Evolutionary conservation across 805 yeast genomes (phyloP), one percentile per base, ranked within the genome.

Genomic region (Zygotorulaspora sp.): DNA sequence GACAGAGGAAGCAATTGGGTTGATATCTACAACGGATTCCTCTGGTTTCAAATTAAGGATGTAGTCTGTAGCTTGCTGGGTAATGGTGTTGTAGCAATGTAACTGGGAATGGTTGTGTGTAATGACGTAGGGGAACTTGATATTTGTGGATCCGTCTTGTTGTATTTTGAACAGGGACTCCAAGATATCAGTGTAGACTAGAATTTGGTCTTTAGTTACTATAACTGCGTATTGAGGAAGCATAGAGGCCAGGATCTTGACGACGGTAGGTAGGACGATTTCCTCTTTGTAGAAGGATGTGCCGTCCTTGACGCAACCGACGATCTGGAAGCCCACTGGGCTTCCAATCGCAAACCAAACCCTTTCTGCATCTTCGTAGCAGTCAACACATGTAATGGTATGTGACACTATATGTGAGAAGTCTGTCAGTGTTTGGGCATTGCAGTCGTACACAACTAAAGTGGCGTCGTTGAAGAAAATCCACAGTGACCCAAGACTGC

Each of bases 21-120:
- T 32, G 12, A 32, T 36, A 30, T 30, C 24, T 15, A 43, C 35
- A 14, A 43, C 19, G 7, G 30, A 29, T 24, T 43, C 46, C 18
- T 35, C 41, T 14, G 40, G 38, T 14, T 26, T 26, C 17, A 26
- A 12, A 14, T 26, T 26, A 5, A 17, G 30, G n/a, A 12, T 14
- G 16, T 12, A 9, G 9, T n/a, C 17, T 14, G 9, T 14, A 12
- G 10, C 14, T 26, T 14, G 24, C 5, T 8, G 20, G 10, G 28
- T 33, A 11, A 17, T 23, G 7, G 24, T 19, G 36, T 33, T 23
- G 30, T 15, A 24, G 20, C 26, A 18, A 24, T 33, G 19, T 16
- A 33, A 21, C 5, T 15, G 15, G 26, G 19, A 19, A 28, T 35
- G 15, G 30, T 36, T 32, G 34, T 30, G 30, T 12, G 27, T 23